phyloP scores from a whole-genome alignment of 169 alveolate species.

The Cryptosporidium andersoni region DNA sequence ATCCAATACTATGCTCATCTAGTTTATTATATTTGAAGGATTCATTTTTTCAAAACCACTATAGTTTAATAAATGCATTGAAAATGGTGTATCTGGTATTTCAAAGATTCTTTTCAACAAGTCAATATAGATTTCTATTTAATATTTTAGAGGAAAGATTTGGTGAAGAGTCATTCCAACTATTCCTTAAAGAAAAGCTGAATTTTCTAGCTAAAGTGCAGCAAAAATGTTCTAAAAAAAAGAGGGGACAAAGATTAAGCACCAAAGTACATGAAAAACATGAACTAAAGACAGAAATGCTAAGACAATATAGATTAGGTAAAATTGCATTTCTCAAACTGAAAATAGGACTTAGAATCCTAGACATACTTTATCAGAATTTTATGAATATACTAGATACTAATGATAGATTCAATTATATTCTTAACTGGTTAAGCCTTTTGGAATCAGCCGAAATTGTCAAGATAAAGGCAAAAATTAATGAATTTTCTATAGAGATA shows the following conservation, averaged over 20 bases:
- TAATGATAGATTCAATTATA: not conserved
- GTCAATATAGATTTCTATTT: not conserved
- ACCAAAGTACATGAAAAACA: no score
- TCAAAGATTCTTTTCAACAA: constrained; percentile 10
- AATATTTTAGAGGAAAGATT: not conserved
- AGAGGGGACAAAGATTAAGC: no score
- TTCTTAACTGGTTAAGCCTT: not conserved
- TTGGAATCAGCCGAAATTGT: not conserved
- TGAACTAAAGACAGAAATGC: not conserved
- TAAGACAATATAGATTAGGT: not conserved
- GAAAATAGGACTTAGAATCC: not conserved
- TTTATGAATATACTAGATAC: not conserved
- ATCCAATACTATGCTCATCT: constrained; percentile 1
- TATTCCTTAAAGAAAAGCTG: no score
- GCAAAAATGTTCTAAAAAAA: no score
- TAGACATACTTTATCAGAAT: not conserved
- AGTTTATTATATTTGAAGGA: constrained; percentile 10
- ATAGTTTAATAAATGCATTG: constrained; percentile 16
- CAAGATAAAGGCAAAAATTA: not conserved
- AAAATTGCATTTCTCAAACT: not conserved
- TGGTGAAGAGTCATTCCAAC: not conserved
- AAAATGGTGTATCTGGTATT: constrained; percentile 11
- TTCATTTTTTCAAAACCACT: constrained; percentile 52
- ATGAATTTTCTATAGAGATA: not conserved
- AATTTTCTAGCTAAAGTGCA: no score